Conservation (phyloP, 768 basidiomycete genomes). For the Boletus huronensis region DNA sequence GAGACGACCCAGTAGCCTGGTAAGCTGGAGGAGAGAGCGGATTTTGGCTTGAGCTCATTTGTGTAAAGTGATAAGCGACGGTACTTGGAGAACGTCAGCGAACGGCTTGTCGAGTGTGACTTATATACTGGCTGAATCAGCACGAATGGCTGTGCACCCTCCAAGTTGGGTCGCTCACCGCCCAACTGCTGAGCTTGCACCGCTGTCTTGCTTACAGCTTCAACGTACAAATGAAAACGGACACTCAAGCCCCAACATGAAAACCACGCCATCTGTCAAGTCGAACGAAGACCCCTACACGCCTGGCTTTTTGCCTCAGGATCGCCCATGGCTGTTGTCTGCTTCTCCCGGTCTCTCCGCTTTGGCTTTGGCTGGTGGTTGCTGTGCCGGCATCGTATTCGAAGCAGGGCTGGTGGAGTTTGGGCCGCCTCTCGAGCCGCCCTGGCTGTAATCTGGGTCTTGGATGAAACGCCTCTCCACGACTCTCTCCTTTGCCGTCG, state of each 20-base stretch:
- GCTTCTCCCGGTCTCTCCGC: conserved; percentile 2
- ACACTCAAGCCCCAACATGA: not conserved
- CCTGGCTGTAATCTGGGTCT: conserved; percentile 29
- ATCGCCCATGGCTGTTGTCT: conserved; percentile 7
- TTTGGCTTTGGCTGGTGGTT: conserved; percentile 1
- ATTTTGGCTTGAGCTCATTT: conserved; percentile 55
- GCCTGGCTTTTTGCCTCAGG: not conserved
- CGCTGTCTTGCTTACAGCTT: not conserved
- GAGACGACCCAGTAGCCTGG: conserved; percentile 38
- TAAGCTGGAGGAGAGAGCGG: conserved; percentile 63
- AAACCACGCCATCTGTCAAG: not conserved
- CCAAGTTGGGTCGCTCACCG: conserved; percentile 2
- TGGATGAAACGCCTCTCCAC: conserved; percentile 19
- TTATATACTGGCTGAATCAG: conserved; percentile 27
- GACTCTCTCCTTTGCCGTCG: not conserved
- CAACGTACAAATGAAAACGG: not conserved
- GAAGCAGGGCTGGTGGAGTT: conserved; percentile 9
- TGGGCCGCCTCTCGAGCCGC: not conserved
- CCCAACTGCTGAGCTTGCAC: not conserved
- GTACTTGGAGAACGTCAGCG: conserved; percentile 8
- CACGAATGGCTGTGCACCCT: conserved; percentile 23
- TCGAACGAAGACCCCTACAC: not conserved
- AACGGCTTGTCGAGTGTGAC: conserved; percentile 2
- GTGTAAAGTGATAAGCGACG: conserved; percentile 27
- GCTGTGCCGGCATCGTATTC: conserved; percentile 14